Evolutionary conservation across 805 yeast species (phyloP), one percentile per base, ranked within the genome.

Genomic region (Candida sonorensis): DNA sequence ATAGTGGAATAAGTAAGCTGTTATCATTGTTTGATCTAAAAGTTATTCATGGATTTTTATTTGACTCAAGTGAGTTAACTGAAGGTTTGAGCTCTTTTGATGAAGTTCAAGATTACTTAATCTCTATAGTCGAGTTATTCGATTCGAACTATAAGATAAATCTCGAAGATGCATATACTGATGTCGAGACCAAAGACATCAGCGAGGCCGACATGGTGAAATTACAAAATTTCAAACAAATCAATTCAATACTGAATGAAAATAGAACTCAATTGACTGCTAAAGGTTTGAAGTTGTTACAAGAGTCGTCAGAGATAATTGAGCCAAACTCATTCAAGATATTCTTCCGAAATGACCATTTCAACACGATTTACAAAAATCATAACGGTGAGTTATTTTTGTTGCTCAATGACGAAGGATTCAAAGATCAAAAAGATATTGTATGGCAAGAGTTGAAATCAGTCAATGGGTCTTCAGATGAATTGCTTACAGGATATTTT

Each of bases 341-440:
- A 0, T 71, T 90, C 40, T 92, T 88, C 62, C 69, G 97, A 49
- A 90, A 92, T 56, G 88, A 92, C 54, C 96, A 87, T 54, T 90
- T 84, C 57, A 72, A 72, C 41, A 85, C 96, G 0, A 51, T 88
- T 9, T 70, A 65, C 44, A 78, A 77, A 48, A 53, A 54, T 16
- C 55, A 53, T 15, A 55, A 53, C 12, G 59, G 57, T 25, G 64
- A 64, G 18, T 61, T 90, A 20, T 86, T 72, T 49, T 56, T 73
- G 5, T 62, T 90, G 17, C 79, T 83, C 3, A 83, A 92, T 2
- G 96, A 92, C 50, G 61, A 67, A 11, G 86, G 92, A 3, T 81
- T 75, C 46, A 43, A 34, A 3, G 62, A 66, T 25, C 41, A 42
- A 22, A 46, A 53, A 2, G 60, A 67, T n/a, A 69, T 81, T 13